phyloP scores from a whole-genome alignment of 495 filamentous ascomycete genomes.

The Bacidia gigantensis region DNA sequence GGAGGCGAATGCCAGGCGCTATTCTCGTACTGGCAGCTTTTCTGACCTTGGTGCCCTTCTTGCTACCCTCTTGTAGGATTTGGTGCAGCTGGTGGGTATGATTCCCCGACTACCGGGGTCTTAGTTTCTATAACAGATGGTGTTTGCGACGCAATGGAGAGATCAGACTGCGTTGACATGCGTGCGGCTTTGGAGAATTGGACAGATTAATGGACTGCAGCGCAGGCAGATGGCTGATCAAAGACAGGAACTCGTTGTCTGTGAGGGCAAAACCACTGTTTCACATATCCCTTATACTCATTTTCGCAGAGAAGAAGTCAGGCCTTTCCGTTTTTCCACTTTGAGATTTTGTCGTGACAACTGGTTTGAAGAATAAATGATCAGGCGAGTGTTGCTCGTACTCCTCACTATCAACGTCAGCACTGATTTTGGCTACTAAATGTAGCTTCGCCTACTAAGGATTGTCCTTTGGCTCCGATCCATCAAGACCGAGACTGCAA shows the following conservation, averaged over 20 bases:
- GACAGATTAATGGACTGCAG: too few relatives aligned
- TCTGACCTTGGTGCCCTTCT: conserved; percentile 34
- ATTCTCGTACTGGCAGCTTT: conserved; percentile 28
- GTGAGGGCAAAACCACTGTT: too few relatives aligned
- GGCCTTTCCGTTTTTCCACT: conserved; percentile 35
- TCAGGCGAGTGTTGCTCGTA: conserved; percentile 64
- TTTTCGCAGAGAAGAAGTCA: too few relatives aligned
- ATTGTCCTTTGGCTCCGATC: conserved; percentile 84
- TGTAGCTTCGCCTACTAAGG: conserved; percentile 51
- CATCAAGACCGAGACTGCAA: conserved; percentile 71
- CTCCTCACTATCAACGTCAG: conserved; percentile 51
- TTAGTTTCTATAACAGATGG: conserved; percentile 35
- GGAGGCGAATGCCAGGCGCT: conserved; percentile 28
- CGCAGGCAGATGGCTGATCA: too few relatives aligned
- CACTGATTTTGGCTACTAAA: conserved; percentile 18
- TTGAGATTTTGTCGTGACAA: conserved; percentile 37
- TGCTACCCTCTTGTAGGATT: conserved; percentile 35
- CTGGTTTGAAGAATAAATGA: conserved; percentile 67
- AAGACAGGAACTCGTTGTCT: too few relatives aligned
- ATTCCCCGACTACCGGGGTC: conserved; percentile 50
- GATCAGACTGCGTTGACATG: conserved; percentile 53
- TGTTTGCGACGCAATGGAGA: conserved; percentile 38
- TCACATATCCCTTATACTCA: too few relatives aligned
- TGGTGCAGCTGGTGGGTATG: conserved; percentile 42
- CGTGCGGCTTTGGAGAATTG: conserved; percentile 57